phyloP scores from a whole-genome alignment of 257 asterid species.

The Osmanthus fragrans region DNA sequence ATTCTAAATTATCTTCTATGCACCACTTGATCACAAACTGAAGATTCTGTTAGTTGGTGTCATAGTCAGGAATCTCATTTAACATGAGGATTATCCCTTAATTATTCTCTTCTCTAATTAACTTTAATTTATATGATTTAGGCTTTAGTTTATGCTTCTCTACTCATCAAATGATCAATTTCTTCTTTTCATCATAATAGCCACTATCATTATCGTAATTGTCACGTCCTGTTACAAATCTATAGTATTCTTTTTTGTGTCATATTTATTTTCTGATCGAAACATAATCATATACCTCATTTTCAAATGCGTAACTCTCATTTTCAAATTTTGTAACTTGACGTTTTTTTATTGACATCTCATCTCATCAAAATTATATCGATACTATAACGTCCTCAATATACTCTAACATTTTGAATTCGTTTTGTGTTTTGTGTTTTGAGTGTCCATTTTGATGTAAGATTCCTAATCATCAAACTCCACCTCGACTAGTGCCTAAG shows the following conservation, averaged over 20 bases:
- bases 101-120: neutral
- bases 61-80: constrained; percentile 20
- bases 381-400: neutral
- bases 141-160: constrained; percentile 24
- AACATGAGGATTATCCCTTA: constrained; percentile 30
- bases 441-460: too few species aligned
- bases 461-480: constrained; percentile 17
- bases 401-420: too few species aligned
- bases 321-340: too few species aligned
- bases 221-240: neutral
- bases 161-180: constrained; percentile 16
- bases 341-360: neutral
- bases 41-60: constrained; percentile 34
- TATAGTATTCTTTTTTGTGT: neutral
- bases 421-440: too few species aligned
- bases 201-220: neutral
- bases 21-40: constrained; percentile 30
- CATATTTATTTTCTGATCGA: neutral
- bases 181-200: neutral
- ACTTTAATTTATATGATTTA: neutral
- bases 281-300: neutral
- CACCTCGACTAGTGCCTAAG: constrained; percentile 9
- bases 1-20: constrained; percentile 47
- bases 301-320: neutral
- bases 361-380: neutral